Percentiles rank a stretch among this genome's conserved stretches.
These are phyloP conservation scores for Astragalus glycyphyllos DNA, from an alignment of 306 rosid genomes.

Conservation along the genomic window DNA sequence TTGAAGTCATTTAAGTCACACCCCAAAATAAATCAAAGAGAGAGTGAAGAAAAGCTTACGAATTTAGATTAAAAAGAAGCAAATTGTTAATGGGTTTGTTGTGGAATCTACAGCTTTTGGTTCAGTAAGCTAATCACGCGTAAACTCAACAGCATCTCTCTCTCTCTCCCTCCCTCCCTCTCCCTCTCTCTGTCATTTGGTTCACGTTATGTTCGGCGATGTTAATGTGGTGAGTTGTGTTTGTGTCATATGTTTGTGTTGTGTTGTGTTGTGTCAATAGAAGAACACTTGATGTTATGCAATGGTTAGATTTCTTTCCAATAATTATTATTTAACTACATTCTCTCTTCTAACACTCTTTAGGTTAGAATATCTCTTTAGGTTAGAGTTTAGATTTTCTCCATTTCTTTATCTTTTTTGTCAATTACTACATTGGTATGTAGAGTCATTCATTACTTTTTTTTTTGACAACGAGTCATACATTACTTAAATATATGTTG, in stretches of 20 bases:
- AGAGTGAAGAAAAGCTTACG: conserved; percentile 48
- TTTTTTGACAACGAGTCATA: too few species aligned
- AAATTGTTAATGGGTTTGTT: conserved; percentile 5
- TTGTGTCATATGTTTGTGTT: too few species aligned
- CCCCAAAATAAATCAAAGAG: not conserved
- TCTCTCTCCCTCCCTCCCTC: conserved; percentile 15
- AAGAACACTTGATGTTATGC: conserved; percentile 11
- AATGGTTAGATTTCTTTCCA: not conserved
- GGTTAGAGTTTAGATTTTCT: too few species aligned
- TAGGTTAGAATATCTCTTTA: too few species aligned
- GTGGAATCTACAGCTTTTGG: conserved; percentile 24
- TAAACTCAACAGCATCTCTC: conserved; percentile 1
- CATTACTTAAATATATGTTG: too few species aligned
- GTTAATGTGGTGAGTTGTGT: conserved; percentile 33
- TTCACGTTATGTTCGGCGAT: conserved; percentile 37
- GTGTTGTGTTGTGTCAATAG: conserved; percentile 34
- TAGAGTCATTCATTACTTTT: too few species aligned
- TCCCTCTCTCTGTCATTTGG: conserved; percentile 43
- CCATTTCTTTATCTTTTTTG: too few species aligned
- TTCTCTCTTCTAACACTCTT: too few species aligned
- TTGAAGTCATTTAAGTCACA: not conserved
- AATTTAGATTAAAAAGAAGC: conserved; percentile 40
- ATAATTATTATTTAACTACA: too few species aligned
- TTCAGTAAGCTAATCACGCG: conserved; percentile 6
- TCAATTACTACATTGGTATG: too few species aligned